phyloP scores from a whole-genome alignment of 2,329 filamentous ascomycete genomes.

The Colletotrichum incanum region DNA sequence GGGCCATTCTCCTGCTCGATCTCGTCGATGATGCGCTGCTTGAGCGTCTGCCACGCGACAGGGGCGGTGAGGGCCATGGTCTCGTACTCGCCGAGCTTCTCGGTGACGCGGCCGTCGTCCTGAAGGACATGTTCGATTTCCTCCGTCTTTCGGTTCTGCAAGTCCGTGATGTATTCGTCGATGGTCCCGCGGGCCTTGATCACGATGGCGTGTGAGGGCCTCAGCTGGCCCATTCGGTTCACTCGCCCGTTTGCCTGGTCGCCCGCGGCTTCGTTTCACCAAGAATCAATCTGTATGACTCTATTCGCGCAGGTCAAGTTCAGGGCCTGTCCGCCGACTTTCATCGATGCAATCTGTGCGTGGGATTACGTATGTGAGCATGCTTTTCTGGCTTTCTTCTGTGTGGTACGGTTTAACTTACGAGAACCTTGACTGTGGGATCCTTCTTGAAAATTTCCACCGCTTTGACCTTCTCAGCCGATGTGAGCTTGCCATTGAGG shows the following conservation, averaged over 20 bases:
- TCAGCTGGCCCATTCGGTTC: conserved; percentile 75
- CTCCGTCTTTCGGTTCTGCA: conserved; percentile 71
- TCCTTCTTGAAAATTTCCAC: conserved; percentile 47
- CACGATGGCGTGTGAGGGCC: conserved; percentile 72
- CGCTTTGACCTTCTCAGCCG: conserved; percentile 39
- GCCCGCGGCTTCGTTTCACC: conserved; percentile 75
- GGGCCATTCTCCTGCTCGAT: conserved; percentile 1
- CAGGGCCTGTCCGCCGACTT: conserved; percentile 55
- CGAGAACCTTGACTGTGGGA: conserved; percentile 51
- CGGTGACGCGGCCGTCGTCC: conserved; percentile 46
- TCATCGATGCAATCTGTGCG: conserved; percentile 50
- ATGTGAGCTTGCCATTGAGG: conserved; percentile 50
- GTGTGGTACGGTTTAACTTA: conserved; percentile 47
- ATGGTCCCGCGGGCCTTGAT: conserved; percentile 71
- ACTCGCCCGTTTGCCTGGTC: conserved; percentile 76
- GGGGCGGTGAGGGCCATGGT: not conserved
- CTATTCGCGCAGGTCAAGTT: conserved; percentile 64
- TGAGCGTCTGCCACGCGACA: not conserved
- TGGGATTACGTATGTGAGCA: not conserved
- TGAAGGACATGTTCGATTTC: conserved; percentile 56
- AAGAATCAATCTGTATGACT: conserved; percentile 69
- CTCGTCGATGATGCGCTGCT: not conserved
- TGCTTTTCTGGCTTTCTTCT: not conserved
- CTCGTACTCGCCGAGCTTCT: conserved; percentile 2
- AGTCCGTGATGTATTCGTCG: conserved; percentile 68